Base-by-base conservation (phyloP, 139 green algal genomes). In the Chlorella sp. region DNA sequence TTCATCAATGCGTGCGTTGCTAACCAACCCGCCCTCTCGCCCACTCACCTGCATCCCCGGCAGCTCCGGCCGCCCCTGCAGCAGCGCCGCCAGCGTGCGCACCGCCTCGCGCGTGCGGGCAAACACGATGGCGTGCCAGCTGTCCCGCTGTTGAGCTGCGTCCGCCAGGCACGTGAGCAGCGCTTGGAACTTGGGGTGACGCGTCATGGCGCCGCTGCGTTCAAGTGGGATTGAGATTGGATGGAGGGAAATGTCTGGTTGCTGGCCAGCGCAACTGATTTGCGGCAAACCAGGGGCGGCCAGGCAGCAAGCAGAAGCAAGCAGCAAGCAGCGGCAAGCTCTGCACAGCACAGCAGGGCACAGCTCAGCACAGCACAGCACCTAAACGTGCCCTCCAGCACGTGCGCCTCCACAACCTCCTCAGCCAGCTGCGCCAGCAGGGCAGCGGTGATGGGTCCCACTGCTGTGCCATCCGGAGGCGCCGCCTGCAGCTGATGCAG, bases 101-200 rank as follows among this genome's bases (percentile, higher is more conserved):
- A 87, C 85, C 1, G 71, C 85, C 69, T 89, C 85, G 12, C 85
- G 74, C 0, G 85, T 87, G 51, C 83, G 83, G 11, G 82, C 67
- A 85, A 89, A 89, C 23, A 89, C 85, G 18, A 89, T 89, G 82
- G 80, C 85, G 69, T 89, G 85, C 56, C 86, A 85, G 7, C 51
- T n/a, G 38, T 26, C 38, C 34, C 26, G 36, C 28, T 23, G 7
- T 16, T 63, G 41, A 63, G 39, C 23, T 28, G 23, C 67, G 9
- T 55, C 44, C 15, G 11, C 18, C 17, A 11, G 28, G n/a, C 32
- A 44, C 28, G 44, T 32, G 44, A 68, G 41, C 79, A 84, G 80
- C 6, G 64, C 65, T 3, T 13, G 4, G 26, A 85, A 78, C 67
- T 85, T 85, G 39, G 78, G 78, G 78, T 84, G 78, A n/a, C 76